These are phyloP conservation scores for Thermomucor indicae-seudaticae DNA, from an alignment of 371 early-diverging fungal species.

Conservation along the genomic window DNA sequence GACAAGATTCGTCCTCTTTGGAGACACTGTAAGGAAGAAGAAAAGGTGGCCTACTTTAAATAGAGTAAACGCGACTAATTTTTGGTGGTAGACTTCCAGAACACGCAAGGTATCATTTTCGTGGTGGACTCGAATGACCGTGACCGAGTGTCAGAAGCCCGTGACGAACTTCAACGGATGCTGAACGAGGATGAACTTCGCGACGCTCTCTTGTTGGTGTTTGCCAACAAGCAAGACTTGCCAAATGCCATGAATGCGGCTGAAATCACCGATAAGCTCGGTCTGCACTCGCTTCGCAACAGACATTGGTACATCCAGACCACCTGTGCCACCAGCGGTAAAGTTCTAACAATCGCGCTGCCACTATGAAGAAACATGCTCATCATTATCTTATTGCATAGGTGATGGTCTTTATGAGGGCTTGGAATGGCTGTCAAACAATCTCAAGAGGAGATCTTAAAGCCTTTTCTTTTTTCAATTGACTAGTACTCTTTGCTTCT, in stretches of 20 bases:
- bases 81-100: conserved; percentile 82
- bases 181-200: conserved; percentile 91
- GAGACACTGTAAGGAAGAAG: conserved; percentile 43
- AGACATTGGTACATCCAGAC: conserved; percentile 92
- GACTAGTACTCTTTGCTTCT: no score
- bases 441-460: conserved; percentile 43
- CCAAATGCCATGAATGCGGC: conserved; percentile 91
- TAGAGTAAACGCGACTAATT: no score
- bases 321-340: conserved; percentile 90
- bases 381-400: conserved; percentile 1
- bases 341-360: not conserved
- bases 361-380: not conserved
- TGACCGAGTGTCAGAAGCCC: conserved; percentile 83
- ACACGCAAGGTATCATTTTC: conserved; percentile 96
- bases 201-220: conserved; percentile 86
- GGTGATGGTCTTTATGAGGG: conserved; percentile 96
- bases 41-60: not conserved
- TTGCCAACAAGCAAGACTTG: conserved; percentile 98
- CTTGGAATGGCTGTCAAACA: conserved; percentile 68
- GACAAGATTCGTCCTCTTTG: conserved; percentile 52
- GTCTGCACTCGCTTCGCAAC: conserved; percentile 81
- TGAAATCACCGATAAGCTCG: conserved; percentile 90
- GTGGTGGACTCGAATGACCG: conserved; percentile 94
- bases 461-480: not conserved
- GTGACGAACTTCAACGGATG: conserved; percentile 88